phyloP scores from a whole-genome alignment of 163 green algal species.

The Scenedesmus sp. region DNA sequence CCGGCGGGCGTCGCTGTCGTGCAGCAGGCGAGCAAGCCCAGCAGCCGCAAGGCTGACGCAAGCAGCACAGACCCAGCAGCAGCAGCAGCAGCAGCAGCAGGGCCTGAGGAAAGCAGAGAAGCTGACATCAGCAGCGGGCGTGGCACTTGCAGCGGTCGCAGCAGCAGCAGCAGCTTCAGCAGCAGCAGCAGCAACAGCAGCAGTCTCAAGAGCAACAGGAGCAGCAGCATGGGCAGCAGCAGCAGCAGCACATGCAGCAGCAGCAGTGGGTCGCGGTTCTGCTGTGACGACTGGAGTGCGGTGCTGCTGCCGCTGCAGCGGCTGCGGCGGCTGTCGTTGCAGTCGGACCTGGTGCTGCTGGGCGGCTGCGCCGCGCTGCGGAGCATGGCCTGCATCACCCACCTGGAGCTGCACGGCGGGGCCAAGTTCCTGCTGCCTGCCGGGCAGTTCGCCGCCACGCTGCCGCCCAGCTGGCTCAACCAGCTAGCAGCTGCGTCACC shows the following conservation, averaged over 20 bases:
- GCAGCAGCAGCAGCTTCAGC: neutral
- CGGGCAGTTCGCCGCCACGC: neutral
- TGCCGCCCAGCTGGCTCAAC: conserved; percentile 37
- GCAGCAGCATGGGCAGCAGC: conserved; percentile 16
- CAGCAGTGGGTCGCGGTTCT: neutral
- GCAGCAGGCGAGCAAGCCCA: neutral
- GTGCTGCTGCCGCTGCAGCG: conserved; percentile 34
- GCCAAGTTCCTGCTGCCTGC: conserved; percentile 43
- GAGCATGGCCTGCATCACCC: conserved; percentile 11
- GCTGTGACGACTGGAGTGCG: conserved; percentile 26
- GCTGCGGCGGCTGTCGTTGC: conserved; percentile 28
- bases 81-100: conserved; percentile 24
- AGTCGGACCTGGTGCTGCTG: conserved; percentile 38
- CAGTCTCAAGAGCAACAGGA: neutral
- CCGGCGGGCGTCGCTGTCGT: neutral
- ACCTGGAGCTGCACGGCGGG: conserved; percentile 44
- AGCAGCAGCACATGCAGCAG: conserved; percentile 39
- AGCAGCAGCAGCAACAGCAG: neutral
- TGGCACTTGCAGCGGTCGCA: neutral
- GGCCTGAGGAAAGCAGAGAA: neutral
- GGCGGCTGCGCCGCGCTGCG: conserved; percentile 38
- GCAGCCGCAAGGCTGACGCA: neutral
- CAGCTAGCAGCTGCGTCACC: neutral
- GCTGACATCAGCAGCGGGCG: neutral
- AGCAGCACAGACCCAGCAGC: neutral